phyloP scores from a whole-genome alignment of 768 basidiomycete species.

The Psilocybe subaeruginosa region DNA sequence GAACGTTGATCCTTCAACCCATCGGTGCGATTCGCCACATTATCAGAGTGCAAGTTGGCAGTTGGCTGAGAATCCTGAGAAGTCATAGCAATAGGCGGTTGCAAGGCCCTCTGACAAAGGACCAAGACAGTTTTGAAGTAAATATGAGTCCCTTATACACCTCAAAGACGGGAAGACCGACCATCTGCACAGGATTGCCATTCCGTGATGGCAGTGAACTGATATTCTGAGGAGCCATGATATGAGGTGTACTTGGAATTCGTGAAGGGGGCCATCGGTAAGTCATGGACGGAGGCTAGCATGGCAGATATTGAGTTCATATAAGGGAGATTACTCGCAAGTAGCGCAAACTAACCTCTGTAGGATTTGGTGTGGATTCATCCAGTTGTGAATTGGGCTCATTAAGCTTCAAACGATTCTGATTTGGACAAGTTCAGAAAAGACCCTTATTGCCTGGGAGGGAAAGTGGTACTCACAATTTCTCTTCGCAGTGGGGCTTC shows the following conservation, averaged over 20 bases:
- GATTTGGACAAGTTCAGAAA: neutral
- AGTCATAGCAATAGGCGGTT: neutral
- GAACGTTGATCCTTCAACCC: constrained; percentile 1
- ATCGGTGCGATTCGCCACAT: neutral
- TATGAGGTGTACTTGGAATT: neutral
- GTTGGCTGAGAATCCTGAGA: neutral
- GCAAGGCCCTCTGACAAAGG: neutral
- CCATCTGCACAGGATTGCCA: neutral
- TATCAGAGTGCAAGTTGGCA: neutral
- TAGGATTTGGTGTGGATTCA: neutral
- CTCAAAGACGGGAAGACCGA: constrained; percentile 2
- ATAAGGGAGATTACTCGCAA: neutral
- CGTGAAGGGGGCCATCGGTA: constrained; percentile 18
- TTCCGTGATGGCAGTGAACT: constrained; percentile 4
- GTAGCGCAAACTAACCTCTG: constrained; percentile 6
- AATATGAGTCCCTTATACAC: neutral
- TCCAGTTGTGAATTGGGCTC: constrained; percentile 6
- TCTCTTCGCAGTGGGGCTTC: constrained; percentile 19
- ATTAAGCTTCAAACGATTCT: constrained; percentile 24
- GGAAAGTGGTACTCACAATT: constrained; percentile 18
- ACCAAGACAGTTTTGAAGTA: neutral
- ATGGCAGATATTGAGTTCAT: neutral
- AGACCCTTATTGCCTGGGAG: neutral
- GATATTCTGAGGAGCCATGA: neutral
- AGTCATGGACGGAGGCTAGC: neutral